These are phyloP conservation scores for Termitomyces sp. DNA, from an alignment of 768 basidiomycete species.

Conservation along the genomic window DNA sequence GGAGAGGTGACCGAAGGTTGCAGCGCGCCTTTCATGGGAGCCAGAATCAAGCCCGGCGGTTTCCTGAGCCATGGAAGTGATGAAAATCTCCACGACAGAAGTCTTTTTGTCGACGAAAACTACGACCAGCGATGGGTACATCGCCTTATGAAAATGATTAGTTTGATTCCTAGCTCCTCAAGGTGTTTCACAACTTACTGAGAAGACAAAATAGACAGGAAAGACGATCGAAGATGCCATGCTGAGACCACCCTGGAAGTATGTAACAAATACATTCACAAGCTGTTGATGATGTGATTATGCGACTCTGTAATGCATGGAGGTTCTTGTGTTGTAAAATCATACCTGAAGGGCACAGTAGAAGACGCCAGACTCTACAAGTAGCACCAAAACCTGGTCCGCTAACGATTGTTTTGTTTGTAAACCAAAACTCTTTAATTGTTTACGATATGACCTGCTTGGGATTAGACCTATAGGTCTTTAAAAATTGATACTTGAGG, in stretches of 20 bases:
- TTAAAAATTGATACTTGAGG: neutral
- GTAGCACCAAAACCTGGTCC: neutral
- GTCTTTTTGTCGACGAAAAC: neutral
- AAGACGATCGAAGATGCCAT: neutral
- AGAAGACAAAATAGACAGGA: slow-evolving; percentile 1
- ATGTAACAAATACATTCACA: neutral
- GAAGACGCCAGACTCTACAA: slow-evolving; percentile 1
- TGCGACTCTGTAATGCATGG: neutral
- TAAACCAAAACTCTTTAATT: neutral
- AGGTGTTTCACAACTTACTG: neutral
- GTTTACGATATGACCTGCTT: slow-evolving; percentile 1
- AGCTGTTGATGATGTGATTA: neutral
- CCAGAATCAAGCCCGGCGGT: too few species aligned
- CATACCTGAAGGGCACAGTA: neutral
- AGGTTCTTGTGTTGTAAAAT: neutral
- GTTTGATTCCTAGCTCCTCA: neutral
- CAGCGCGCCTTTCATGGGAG: neutral
- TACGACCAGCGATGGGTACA: slow-evolving; percentile 4
- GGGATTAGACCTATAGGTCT: neutral
- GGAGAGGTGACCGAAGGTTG: neutral
- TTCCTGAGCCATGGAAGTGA: neutral
- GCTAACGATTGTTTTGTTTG: neutral
- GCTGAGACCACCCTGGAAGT: neutral
- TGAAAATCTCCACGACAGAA: neutral
- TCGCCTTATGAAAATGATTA: neutral